Base-by-base conservation (phyloP, 116 monocot species). In the Dioscorea cayenensis region DNA sequence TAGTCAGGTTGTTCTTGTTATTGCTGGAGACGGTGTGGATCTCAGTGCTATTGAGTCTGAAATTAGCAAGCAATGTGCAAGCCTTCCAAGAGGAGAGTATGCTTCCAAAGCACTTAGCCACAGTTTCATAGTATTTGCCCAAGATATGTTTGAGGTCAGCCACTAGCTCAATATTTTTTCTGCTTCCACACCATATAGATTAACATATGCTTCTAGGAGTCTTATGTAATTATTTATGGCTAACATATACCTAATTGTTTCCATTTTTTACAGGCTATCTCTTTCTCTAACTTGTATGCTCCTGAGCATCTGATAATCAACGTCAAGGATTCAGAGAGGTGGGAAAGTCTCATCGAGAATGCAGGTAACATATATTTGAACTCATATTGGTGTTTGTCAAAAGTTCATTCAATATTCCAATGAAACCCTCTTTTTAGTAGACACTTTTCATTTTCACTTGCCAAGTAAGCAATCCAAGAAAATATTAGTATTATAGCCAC, bases 231-330 rank as follows among this genome's bases (percentile, higher is more conserved):
- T 55, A 55, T n/a, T 18, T 55, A 18, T 55, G 55, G 55, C 10
- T 5, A 55, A 18, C 55, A 5, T 55, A n/a, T n/a, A 16, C 16
- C 14, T 5, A n/a, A 66, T 36, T 28, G 32, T 19, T 50, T 65
- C 49, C 38, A 25, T 65, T 18, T 23, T 49, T 43, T 35, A 14
- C 80, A 97, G 97, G 97, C 93, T 37, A 79, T 93, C n/a, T 83
- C 90, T 36, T 97, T 97, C 77, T 97, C 97, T 29, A 97, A 93
- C 69, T 70, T 97, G 77, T 93, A 97, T 86, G 97, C 97, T 38
- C 93, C 93, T 10, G 97, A 97, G 74, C 97, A 97, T 84, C 70
- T 93, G 83, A 97, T 97, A 49, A 71, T 97, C 66, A 93, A 97
- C 62, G 88, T 90, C 60, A 73, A 85, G 73, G 83, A 93, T 73